A percentile compares a stretch with the other conserved stretches of the same genome.
Conservation (phyloP, 352 stramenopile species). For the Phytophthora lateralis region DNA sequence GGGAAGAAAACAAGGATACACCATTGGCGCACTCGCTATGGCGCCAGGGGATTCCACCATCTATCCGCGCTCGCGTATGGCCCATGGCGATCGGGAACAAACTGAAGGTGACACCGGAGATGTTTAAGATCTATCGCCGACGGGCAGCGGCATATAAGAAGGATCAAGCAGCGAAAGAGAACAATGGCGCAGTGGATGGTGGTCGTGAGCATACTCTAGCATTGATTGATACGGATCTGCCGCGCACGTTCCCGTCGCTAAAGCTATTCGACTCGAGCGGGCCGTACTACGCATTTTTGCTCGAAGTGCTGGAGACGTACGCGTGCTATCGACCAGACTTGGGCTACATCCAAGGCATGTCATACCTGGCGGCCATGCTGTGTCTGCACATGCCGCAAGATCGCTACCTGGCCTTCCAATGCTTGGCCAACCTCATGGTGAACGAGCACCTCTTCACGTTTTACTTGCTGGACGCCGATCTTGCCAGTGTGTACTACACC, state of each 20-base stretch:
- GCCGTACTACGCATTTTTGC: conserved; percentile 76
- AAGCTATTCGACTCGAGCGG: conserved; percentile 79
- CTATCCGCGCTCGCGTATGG: conserved; percentile 82
- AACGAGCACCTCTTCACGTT: conserved; percentile 91
- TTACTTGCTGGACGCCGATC: conserved; percentile 81
- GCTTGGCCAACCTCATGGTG: conserved; percentile 87
- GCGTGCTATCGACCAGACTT: conserved; percentile 87
- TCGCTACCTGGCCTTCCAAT: conserved; percentile 84
- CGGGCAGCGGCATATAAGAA: conserved; percentile 68
- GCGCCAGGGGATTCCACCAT: conserved; percentile 83
- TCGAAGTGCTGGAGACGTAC: conserved; percentile 88
- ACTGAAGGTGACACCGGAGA: conserved; percentile 85
- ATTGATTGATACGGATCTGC: conserved; percentile 88
- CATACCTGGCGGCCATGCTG: conserved; percentile 84
- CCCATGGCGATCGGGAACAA: conserved; percentile 86
- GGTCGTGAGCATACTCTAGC: conserved; percentile 80
- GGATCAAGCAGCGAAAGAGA: conserved; percentile 36
- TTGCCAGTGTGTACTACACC: conserved; percentile 82
- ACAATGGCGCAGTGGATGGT: conserved; percentile 35
- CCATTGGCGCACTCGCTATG: conserved; percentile 78
- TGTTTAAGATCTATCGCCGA: conserved; percentile 85
- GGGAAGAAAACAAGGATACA: conserved; percentile 78
- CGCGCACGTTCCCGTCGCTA: conserved; percentile 84
- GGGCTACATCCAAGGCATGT: conserved; percentile 92
- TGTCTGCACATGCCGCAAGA: conserved; percentile 88